These are phyloP conservation scores for Phialemoniopsis sp. DNA, from an alignment of 2,329 filamentous ascomycete species.

Conservation along the genomic window DNA sequence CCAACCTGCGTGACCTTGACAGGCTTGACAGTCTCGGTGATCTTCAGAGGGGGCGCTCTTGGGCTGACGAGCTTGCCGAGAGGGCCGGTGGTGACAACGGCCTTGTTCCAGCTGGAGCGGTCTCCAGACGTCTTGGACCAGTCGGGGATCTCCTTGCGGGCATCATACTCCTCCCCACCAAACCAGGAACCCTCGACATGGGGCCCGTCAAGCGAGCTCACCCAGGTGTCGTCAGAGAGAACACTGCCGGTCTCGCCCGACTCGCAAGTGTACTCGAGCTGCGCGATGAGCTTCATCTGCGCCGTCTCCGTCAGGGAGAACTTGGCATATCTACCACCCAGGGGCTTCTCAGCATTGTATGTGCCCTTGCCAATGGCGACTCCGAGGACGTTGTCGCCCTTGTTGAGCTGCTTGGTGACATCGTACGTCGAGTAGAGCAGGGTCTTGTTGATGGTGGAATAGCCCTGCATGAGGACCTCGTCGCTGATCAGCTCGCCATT, in stretches of 20 bases:
- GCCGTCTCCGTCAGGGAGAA: conserved; percentile 3
- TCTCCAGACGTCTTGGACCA: conserved; percentile 2
- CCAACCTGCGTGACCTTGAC: conserved; percentile 1
- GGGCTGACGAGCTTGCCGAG: conserved; percentile 5
- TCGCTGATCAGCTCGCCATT: conserved; percentile 5
- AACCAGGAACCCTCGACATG: conserved; percentile 8
- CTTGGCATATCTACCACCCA: conserved; percentile 7
- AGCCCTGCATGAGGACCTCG: conserved; percentile 7
- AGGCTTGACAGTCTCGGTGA: conserved; percentile 2
- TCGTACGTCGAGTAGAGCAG: conserved; percentile 9
- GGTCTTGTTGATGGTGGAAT: conserved; percentile 7
- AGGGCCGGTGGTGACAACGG: conserved; percentile 2
- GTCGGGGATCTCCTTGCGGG: conserved; percentile 2
- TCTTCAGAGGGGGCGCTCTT: conserved; percentile 4
- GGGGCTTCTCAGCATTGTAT: conserved; percentile 6
- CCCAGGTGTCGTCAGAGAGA: conserved; percentile 4
- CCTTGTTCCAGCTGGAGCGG: conserved; percentile 4
- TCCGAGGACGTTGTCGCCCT: conserved; percentile 7
- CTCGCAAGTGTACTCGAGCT: conserved; percentile 9
- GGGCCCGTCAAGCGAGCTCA: conserved; percentile 6
- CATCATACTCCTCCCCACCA: conserved; percentile 9
- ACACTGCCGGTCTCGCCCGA: background rate
- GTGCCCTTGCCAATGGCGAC: conserved; percentile 8
- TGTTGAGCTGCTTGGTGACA: conserved; percentile 2
- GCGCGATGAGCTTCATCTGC: conserved; percentile 7